Percentiles rank a stretch among this genome's conserved stretches.
phyloP scores from a whole-genome alignment of 371 early-diverging fungal genomes.

The Syncephalastrum monosporum region DNA sequence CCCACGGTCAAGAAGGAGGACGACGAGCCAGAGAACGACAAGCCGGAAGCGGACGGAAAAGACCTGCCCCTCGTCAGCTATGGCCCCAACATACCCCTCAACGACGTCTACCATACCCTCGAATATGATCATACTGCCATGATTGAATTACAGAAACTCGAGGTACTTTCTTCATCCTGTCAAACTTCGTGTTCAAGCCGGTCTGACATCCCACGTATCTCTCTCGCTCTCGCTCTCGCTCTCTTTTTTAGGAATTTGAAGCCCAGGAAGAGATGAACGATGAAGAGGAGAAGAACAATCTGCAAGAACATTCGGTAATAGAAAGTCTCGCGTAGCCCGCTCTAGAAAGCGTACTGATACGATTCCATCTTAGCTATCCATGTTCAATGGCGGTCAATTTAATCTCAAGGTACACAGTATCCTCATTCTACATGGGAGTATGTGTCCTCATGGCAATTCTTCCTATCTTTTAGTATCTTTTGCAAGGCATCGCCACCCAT shows the following conservation, averaged over 20 bases:
- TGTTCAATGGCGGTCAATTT: constrained; percentile 51
- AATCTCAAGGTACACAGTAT: constrained; percentile 52
- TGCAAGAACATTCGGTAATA: constrained; percentile 24
- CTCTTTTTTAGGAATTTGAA: constrained; percentile 43
- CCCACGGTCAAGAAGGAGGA: neutral
- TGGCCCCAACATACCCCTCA: constrained; percentile 46
- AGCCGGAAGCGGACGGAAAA: neutral
- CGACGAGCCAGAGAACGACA: neutral
- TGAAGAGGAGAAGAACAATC: constrained; percentile 49
- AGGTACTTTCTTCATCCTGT: constrained; percentile 17
- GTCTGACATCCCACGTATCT: no score
- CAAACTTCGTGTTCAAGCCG: no score
- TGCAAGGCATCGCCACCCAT: constrained; percentile 74
- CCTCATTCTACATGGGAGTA: neutral
- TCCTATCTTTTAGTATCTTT: constrained; percentile 53
- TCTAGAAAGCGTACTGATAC: neutral
- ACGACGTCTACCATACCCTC: constrained; percentile 74
- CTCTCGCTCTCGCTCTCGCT: no score
- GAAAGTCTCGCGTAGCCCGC: neutral
- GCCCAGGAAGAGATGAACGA: constrained; percentile 54
- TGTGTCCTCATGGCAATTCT: neutral
- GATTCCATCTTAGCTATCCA: constrained; percentile 26
- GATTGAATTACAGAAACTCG: constrained; percentile 63
- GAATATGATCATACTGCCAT: constrained; percentile 75
- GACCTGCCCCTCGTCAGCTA: neutral